A percentile compares a stretch with the other conserved stretches of the same genome.
Evolutionary conservation across 164 flowering plant genomes (phyloP).

Genomic region (Chimonanthus salicifolius): DNA sequence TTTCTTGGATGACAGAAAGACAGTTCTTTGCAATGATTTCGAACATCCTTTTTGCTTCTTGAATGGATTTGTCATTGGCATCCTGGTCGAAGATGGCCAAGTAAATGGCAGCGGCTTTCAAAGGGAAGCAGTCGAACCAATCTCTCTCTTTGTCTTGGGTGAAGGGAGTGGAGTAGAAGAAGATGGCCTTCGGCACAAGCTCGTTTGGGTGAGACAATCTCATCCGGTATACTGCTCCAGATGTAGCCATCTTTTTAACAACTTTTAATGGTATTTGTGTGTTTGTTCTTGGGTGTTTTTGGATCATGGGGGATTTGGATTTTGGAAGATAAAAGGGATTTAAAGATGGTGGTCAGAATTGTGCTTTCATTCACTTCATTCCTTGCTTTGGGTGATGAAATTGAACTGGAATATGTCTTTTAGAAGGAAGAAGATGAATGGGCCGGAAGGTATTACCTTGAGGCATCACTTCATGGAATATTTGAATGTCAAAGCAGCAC

Average conservation of each 20-base stretch:
- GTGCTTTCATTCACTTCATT: neutral
- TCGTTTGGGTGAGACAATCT: neutral
- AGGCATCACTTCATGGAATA: neutral
- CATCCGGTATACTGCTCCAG: neutral
- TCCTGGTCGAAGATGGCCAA: neutral
- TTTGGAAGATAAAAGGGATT: neutral
- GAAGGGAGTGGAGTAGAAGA: neutral
- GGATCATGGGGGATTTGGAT: neutral
- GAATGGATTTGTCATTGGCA: neutral
- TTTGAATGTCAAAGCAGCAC: no score
- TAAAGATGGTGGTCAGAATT: neutral
- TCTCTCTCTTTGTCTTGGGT: neutral
- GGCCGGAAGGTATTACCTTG: neutral
- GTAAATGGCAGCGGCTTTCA: conserved; percentile 7
- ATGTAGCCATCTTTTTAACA: neutral
- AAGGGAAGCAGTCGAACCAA: neutral
- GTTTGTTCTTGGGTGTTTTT: no score
- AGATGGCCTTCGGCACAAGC: neutral
- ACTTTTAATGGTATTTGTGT: neutral
- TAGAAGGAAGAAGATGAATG: neutral
- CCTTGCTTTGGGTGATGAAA: neutral
- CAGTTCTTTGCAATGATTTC: neutral
- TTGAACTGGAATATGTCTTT: neutral
- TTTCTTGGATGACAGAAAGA: neutral
- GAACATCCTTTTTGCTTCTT: neutral